These are phyloP conservation scores for Alloascoidea hylecoeti DNA, from an alignment of 805 yeast genomes.

Conservation along the genomic window DNA sequence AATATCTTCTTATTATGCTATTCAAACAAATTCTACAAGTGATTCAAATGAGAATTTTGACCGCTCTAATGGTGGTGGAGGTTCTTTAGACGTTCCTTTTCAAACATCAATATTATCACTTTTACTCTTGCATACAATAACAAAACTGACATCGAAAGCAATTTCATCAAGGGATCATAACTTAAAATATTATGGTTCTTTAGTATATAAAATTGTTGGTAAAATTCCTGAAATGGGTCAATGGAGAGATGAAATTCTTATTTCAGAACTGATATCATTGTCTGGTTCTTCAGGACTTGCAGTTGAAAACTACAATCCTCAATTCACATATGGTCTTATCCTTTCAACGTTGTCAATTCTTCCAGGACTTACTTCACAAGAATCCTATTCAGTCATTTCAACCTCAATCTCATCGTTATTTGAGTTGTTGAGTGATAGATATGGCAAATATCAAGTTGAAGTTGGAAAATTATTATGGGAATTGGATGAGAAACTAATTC, in stretches of 20 bases:
- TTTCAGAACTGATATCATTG: constrained; percentile 12
- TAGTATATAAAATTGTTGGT: constrained; percentile 17
- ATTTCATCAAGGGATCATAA: constrained; percentile 8
- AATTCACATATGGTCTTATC: no score
- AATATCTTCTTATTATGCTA: no score
- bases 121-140: constrained; percentile 19
- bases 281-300: constrained; percentile 10
- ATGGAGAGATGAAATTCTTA: constrained; percentile 22
- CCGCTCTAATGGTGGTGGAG: constrained; percentile 18
- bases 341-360: no score
- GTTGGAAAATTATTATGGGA: constrained; percentile 51
- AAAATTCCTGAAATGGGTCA: constrained; percentile 27
- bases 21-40: no score
- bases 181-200: constrained; percentile 19
- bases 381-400: no score
- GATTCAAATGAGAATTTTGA: constrained; percentile 19
- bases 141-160: constrained; percentile 13
- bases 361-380: no score
- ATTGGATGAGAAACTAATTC: constrained; percentile 34
- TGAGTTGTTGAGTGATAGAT: constrained; percentile 26
- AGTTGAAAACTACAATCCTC: no score
- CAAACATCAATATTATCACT: constrained; percentile 28
- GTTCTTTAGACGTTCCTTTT: constrained; percentile 21
- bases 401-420: no score
- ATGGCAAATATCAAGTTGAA: constrained; percentile 54